Base-by-base conservation (phyloP, 192 early-diverging fungal species). In the Physocladia obscura region DNA sequence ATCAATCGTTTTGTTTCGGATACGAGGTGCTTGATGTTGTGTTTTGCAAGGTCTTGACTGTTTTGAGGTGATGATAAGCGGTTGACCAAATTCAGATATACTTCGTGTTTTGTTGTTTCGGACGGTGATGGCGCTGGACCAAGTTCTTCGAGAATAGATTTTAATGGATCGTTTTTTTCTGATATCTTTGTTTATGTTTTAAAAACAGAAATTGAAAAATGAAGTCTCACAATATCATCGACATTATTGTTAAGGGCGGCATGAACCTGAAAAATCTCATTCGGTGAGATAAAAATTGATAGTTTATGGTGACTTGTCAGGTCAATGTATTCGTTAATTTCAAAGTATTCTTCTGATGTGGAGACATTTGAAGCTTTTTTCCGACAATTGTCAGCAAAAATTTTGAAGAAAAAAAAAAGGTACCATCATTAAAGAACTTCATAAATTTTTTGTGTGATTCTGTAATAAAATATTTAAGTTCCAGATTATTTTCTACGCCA, bases 261-360 rank as follows among this genome's bases (percentile, higher is more conserved):
- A 75, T 99, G 98, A 64, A 96, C 89, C 26, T 90, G 87, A 69
- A 91, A 93, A 57, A 99, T 90, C 81, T 98, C 96, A 52, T 87
- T 81, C 8, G 94, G 91, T 2, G 91, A 89, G 63, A 99, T 95
- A 72, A 92, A 91, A 36, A 99, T 89, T 2, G 84, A 84, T 13
- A 94, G 93, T 67, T 94, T 93, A 67, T 91, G 82, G 15, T 91
- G 54, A 79, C 84, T 13, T 83, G 85, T 69, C 39, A 79, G 78
- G 48, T 98, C 96, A 3, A 87, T 82, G 73, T 90, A 96, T 76
- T 91, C 91, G 79, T 97, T 92, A 40, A 98, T 93, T 29, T 62
- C 70, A 77, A 94, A 97, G 67, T 92, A 87, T 31, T 89, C 86
- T 75, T 99, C 95, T 11, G 94, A 90, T 30, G 94, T 87, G 35